A percentile compares a stretch with the other conserved stretches of the same genome.
phyloP scores from a whole-genome alignment of 306 rosid genomes.

The Medicago arabica region DNA sequence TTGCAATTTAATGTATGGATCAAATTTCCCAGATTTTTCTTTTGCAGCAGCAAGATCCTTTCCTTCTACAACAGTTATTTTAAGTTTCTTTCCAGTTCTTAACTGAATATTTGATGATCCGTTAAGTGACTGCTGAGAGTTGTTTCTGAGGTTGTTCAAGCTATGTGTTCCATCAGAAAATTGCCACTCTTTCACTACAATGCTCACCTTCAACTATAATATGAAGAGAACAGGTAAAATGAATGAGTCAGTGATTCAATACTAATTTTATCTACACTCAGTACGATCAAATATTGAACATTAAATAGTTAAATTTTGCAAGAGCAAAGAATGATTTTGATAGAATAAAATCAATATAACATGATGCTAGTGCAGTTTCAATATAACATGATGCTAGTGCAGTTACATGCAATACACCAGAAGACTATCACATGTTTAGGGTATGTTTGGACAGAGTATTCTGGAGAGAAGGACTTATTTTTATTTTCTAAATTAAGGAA shows the following conservation, averaged over 20 bases:
- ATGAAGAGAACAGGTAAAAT: slow-evolving; percentile 24
- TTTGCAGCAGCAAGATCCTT: slow-evolving; percentile 65
- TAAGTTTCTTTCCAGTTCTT: slow-evolving; percentile 87
- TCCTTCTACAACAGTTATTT: slow-evolving; percentile 77
- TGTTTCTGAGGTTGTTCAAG: slow-evolving; percentile 49
- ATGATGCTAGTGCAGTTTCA: neutral
- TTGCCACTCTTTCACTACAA: slow-evolving; percentile 92
- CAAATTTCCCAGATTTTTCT: slow-evolving; percentile 76
- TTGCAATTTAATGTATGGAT: slow-evolving; percentile 76
- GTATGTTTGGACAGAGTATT: too few species aligned
- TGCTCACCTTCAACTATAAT: slow-evolving; percentile 77
- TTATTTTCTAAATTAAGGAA: too few species aligned
- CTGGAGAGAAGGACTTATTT: too few species aligned
- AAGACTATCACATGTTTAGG: slow-evolving; percentile 18
- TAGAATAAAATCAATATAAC: slow-evolving; percentile 3
- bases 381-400: slow-evolving; percentile 6
- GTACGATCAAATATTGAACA: slow-evolving; percentile 28
- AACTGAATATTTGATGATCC: slow-evolving; percentile 73
- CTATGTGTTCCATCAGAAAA: slow-evolving; percentile 85
- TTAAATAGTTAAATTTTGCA: slow-evolving; percentile 8
- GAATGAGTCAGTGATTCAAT: slow-evolving; percentile 26
- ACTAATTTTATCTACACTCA: slow-evolving; percentile 14
- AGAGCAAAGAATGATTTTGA: slow-evolving; percentile 22
- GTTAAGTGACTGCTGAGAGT: slow-evolving; percentile 56
- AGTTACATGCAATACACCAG: neutral